A percentile compares a stretch with the other conserved stretches of the same genome.
Evolutionary conservation across 805 yeast species (phyloP).

Genomic region (Candida maesae): DNA sequence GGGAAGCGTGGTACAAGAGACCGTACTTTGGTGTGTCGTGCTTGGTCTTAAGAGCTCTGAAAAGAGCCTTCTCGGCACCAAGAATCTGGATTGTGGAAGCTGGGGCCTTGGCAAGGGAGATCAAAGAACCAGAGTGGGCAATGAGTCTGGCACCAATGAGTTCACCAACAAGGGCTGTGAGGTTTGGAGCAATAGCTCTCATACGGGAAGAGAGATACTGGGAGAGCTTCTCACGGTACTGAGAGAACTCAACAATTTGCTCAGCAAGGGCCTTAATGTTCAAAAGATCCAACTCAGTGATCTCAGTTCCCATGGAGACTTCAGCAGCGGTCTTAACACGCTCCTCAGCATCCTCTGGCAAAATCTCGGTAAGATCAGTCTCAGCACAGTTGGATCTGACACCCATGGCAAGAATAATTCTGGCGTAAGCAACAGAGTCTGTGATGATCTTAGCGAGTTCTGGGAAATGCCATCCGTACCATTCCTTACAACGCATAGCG

Average conservation of each 20-base stretch:
- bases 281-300: slow-evolving; percentile 82
- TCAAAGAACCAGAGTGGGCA: slow-evolving; percentile 94
- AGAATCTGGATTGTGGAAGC: slow-evolving; percentile 97
- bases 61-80: slow-evolving; percentile 98
- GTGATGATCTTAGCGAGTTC: slow-evolving; percentile 96
- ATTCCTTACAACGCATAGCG: slow-evolving; percentile 98
- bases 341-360: slow-evolving; percentile 91
- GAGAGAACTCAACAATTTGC: slow-evolving; percentile 93
- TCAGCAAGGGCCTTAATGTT: slow-evolving; percentile 91
- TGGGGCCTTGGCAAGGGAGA: slow-evolving; percentile 95
- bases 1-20: slow-evolving; percentile 91
- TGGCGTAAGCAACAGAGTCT: slow-evolving; percentile 95
- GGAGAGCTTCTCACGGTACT: slow-evolving; percentile 93
- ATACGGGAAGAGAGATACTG: slow-evolving; percentile 89
- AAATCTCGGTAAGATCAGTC: slow-evolving; percentile 82
- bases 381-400: slow-evolving; percentile 86
- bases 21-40: slow-evolving; percentile 99
- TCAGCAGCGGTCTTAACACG: slow-evolving; percentile 95
- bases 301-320: slow-evolving; percentile 99
- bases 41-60: slow-evolving; percentile 97
- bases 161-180: slow-evolving; percentile 94
- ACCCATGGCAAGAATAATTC: slow-evolving; percentile 92
- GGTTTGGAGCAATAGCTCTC: slow-evolving; percentile 99
- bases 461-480: slow-evolving; percentile 99
- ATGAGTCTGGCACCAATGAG: slow-evolving; percentile 97